Percentiles rank a stretch among this genome's conserved stretches.
Evolutionary conservation across 2,329 filamentous ascomycete species (phyloP).

Genomic region (Pseudopithomyces maydicus): DNA sequence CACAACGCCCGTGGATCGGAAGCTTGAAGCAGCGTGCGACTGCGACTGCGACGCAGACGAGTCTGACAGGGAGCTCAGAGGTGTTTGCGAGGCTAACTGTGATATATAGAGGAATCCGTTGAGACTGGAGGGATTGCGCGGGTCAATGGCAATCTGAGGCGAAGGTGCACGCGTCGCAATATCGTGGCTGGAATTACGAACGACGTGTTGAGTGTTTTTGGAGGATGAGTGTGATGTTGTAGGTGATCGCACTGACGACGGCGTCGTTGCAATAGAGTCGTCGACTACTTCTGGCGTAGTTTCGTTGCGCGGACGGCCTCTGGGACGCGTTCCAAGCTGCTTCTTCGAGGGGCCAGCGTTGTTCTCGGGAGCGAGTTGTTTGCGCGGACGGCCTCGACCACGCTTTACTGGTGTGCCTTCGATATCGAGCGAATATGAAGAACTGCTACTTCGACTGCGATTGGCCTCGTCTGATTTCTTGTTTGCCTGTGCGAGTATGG

Average conservation of each 20-base stretch:
- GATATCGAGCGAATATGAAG: too few relatives aligned
- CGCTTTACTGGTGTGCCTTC: neutral
- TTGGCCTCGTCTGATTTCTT: neutral
- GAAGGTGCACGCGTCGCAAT: conserved; percentile 5
- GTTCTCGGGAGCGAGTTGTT: neutral
- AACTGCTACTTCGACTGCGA: neutral
- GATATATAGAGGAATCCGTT: conserved; percentile 18
- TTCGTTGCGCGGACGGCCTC: neutral
- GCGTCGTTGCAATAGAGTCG: neutral
- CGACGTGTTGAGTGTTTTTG: conserved; percentile 6
- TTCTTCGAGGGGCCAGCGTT: neutral
- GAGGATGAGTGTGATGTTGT: too few relatives aligned
- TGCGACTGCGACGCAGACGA: neutral
- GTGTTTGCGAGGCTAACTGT: neutral
- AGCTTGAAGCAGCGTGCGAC: neutral
- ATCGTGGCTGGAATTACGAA: neutral
- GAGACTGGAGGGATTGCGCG: conserved; percentile 22
- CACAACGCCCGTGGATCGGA: conserved; percentile 17
- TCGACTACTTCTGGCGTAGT: neutral
- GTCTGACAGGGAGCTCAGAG: too few relatives aligned
- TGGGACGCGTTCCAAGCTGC: too few relatives aligned
- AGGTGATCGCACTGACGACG: neutral
- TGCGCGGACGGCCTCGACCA: neutral
- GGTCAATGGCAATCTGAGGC: conserved; percentile 22
- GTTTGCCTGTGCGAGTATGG: neutral